phyloP scores from a whole-genome alignment of 345 rosid species.

The Gossypium anomalum region DNA sequence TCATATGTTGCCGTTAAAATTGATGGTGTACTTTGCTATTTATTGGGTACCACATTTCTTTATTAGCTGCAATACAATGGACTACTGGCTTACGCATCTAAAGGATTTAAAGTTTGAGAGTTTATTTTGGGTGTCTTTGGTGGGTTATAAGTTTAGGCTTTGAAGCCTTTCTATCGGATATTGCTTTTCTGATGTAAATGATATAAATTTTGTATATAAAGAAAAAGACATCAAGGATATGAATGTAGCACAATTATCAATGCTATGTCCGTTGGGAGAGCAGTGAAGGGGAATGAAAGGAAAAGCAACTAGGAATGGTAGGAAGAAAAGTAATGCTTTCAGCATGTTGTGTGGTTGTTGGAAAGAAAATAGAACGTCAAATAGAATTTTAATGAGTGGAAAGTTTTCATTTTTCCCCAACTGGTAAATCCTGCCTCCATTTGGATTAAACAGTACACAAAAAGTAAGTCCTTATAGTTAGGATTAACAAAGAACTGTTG shows the following conservation, averaged over 20 bases:
- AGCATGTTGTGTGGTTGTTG: not conserved
- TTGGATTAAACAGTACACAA: not conserved
- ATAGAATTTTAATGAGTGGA: not conserved
- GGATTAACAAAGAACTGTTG: not conserved
- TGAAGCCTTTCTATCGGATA: not conserved
- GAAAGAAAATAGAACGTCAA: not conserved
- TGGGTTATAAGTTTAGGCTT: not conserved
- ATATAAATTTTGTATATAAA: not conserved
- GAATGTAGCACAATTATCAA: not conserved
- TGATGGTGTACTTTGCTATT: not conserved
- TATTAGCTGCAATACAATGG: not conserved
- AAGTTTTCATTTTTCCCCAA: not conserved
- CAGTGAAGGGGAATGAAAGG: not conserved
- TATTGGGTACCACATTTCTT: not conserved
- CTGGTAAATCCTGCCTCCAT: not conserved
- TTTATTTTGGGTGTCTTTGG: not conserved
- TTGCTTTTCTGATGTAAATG: not conserved
- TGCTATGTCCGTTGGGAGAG: not conserved
- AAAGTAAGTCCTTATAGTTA: not conserved
- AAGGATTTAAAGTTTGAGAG: slow-evolving; percentile 3
- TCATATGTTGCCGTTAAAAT: not conserved
- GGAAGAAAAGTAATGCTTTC: not conserved
- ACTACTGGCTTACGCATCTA: not conserved
- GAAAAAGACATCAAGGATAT: not conserved
- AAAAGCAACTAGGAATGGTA: not conserved